Evolutionary conservation across 2,329 filamentous ascomycete genomes (phyloP).

Genomic region (Ophiostoma himal-ulmi): DNA sequence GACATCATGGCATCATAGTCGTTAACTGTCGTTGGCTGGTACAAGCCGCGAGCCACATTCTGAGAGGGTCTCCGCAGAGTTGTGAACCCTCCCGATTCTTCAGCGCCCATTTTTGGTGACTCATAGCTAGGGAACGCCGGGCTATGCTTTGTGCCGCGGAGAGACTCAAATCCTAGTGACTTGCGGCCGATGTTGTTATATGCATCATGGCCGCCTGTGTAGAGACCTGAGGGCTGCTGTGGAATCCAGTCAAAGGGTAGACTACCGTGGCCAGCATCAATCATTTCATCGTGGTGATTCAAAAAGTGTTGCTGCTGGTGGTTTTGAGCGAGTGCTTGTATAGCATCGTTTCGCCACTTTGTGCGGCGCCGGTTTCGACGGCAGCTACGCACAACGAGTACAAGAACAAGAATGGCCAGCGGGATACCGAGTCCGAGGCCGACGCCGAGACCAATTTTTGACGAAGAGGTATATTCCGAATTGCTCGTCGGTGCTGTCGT

Average conservation of each 20-base stretch:
- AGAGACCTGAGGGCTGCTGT: conserved; percentile 36
- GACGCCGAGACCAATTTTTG: conserved; percentile 55
- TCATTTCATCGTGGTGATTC: conserved; percentile 43
- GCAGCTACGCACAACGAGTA: conserved; percentile 38
- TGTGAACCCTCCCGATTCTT: conserved; percentile 16
- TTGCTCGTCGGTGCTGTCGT: conserved; percentile 19
- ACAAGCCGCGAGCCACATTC: conserved; percentile 35
- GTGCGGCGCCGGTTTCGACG: conserved; percentile 38
- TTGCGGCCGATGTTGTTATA: conserved; percentile 31
- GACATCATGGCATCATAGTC: conserved; percentile 31
- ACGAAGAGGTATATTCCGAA: conserved; percentile 28
- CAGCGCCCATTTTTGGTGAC: conserved; percentile 12
- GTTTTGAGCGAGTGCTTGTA: conserved; percentile 47
- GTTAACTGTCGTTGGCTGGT: conserved; percentile 33
- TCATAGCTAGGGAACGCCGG: conserved; percentile 23
- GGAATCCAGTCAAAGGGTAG: conserved; percentile 33
- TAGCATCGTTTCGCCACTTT: conserved; percentile 39
- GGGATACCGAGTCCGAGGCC: conserved; percentile 60
- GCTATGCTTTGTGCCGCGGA: conserved; percentile 35
- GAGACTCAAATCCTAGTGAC: conserved; percentile 47
- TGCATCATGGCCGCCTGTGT: conserved; percentile 41
- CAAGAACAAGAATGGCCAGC: conserved; percentile 43
- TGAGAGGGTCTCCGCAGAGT: conserved; percentile 30
- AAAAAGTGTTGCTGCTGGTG: conserved; percentile 42
- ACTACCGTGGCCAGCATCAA: conserved; percentile 36